Conservation (phyloP, 2,329 filamentous ascomycete species). For the Fusarium proliferatum region DNA sequence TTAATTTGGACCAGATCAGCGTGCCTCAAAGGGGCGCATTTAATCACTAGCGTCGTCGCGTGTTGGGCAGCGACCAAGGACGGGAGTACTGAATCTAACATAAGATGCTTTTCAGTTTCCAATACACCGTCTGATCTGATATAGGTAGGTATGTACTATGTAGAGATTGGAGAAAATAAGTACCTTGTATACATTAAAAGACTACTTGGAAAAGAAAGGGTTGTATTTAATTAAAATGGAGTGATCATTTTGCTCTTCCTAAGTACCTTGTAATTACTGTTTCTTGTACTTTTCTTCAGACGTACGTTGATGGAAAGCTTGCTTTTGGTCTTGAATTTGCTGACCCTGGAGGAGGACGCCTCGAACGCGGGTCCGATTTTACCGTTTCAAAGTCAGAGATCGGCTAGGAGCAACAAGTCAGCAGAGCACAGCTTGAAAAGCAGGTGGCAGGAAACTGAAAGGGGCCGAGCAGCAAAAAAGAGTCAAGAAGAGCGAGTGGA, state of each 20-base stretch:
- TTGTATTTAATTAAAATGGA: not conserved
- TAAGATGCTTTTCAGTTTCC: not conserved
- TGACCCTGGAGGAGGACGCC: not conserved
- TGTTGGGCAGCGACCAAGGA: constrained; percentile 39
- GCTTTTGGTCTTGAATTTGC: not conserved
- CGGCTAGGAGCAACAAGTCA: constrained; percentile 14
- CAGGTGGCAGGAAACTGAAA: constrained; percentile 34
- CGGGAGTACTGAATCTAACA: constrained; percentile 7
- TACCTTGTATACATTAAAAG: not conserved
- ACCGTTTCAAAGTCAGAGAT: not conserved
- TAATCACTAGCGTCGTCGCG: constrained; percentile 6
- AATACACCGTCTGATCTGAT: not conserved
- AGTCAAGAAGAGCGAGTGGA: constrained; percentile 46
- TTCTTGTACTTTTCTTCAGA: not conserved
- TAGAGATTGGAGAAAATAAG: not conserved
- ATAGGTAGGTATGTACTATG: not conserved
- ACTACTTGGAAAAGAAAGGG: not conserved
- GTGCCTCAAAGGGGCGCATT: constrained; percentile 20
- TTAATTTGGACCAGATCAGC: constrained; percentile 32
- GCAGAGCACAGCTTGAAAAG: constrained; percentile 22
- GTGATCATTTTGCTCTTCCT: not conserved
- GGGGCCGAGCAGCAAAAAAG: constrained; percentile 10
- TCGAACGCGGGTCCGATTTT: constrained; percentile 13
- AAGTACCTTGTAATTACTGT: not conserved
- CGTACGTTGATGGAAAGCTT: not conserved